A percentile compares a stretch with the other conserved stretches of the same genome.
These are phyloP conservation scores for Hanseniaspora jakobsenii DNA, from an alignment of 805 yeast species.

Conservation along the genomic window DNA sequence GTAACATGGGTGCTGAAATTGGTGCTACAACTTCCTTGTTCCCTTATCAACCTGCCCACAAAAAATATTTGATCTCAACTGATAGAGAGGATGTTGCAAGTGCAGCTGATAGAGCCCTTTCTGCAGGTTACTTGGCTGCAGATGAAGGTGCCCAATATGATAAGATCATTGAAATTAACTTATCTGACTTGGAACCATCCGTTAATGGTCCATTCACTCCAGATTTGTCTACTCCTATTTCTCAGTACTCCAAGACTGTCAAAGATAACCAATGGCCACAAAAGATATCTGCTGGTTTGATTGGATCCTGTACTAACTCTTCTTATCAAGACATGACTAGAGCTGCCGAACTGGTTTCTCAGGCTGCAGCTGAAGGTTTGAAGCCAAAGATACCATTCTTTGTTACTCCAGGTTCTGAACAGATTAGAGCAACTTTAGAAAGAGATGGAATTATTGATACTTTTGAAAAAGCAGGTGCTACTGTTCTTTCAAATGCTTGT, in stretches of 20 bases:
- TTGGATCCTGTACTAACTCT: constrained; percentile 97
- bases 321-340: constrained; percentile 98
- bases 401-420: constrained; percentile 97
- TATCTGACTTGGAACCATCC: constrained; percentile 80
- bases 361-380: constrained; percentile 76
- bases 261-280: constrained; percentile 73
- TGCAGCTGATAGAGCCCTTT: constrained; percentile 52
- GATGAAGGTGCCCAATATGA: constrained; percentile 87
- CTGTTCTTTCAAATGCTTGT: constrained; percentile 92
- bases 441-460: constrained; percentile 81
- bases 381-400: constrained; percentile 85
- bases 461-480: constrained; percentile 79
- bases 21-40: constrained; percentile 97
- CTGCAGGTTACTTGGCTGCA: constrained; percentile 56
- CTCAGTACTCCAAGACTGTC: constrained; percentile 64
- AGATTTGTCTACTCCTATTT: constrained; percentile 86
- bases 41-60: constrained; percentile 81
- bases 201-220: constrained; percentile 98
- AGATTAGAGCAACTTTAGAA: constrained; percentile 90
- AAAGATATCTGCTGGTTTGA: constrained; percentile 79
- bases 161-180: constrained; percentile 78
- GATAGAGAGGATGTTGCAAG: constrained; percentile 73
- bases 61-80: constrained; percentile 70
- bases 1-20: constrained; percentile 99
- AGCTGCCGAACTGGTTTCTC: constrained; percentile 78